Base-by-base conservation (phyloP, 208 protist genomes). In the Novymonas esmeraldas region DNA sequence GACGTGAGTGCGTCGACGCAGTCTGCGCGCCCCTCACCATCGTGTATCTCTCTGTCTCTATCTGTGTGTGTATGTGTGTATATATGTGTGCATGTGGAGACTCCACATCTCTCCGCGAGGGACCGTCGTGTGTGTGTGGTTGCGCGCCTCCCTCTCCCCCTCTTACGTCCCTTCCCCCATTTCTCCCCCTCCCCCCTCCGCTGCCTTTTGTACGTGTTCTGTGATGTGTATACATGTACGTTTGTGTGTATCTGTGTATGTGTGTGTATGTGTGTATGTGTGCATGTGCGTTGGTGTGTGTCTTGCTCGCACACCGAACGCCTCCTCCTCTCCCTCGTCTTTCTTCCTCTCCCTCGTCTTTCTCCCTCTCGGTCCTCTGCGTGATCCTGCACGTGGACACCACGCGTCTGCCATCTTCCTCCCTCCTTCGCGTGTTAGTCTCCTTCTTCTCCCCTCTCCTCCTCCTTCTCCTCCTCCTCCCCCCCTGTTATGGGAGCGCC, bases 231-330 rank as follows among this genome's bases (percentile, higher is more conserved):
- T 60, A 2, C n/a, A 46, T 34, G 54, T 26, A 7, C 41, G 51
- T 42, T 11, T 42, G 33, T 42, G 14, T 7, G 33, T 26, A 28
- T 33, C 9, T 44, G 34, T 59, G 36, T 44, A 33, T 28, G n/a
- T 38, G 9, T 57, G 33, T 41, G 33, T 57, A 6, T 57, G 14
- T 57, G 14, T 57, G 3, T 57, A 42, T 57, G n/a, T 41, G 6
- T 20, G 51, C 22, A 18, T 24, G 48, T 52, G 16, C 10, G n/a
- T 28, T 9, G 13, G 48, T 33, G 24, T 52, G 22, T 31, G 48
- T 52, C 4, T 52, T 11, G 11, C 36, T 14, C 36, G 36, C 36
- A 41, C 36, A 41, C 36, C 5, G 7, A 41, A 41, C 36, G 11
- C 36, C 18, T 5, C 22, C 10, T 34, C 18, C 10, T 18, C 28